A percentile compares a stretch with the other conserved stretches of the same genome.
phyloP scores from a whole-genome alignment of 106 monocot genomes.

The Dendrobium chrysotoxum region DNA sequence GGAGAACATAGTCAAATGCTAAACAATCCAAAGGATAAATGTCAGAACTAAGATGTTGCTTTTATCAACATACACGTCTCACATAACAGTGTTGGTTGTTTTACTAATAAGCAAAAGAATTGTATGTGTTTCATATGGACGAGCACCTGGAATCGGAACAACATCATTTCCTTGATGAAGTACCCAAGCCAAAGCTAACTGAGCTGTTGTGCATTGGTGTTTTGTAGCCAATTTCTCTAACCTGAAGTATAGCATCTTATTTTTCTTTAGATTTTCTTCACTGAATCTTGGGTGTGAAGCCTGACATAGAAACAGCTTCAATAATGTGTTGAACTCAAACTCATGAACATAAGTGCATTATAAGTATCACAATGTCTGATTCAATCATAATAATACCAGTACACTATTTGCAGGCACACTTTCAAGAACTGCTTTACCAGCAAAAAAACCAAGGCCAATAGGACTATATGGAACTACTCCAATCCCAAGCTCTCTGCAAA shows the following conservation, averaged over 20 bases:
- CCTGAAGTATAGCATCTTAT: conserved; percentile 45
- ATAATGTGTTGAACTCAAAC: background rate
- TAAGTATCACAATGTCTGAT: background rate
- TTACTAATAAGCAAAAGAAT: too few species aligned
- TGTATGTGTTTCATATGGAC: background rate
- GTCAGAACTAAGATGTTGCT: too few species aligned
- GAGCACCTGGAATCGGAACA: conserved; percentile 68
- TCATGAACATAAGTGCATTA: background rate
- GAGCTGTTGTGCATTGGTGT: conserved; percentile 49
- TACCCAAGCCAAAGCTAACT: conserved; percentile 80
- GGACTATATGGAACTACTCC: conserved; percentile 50
- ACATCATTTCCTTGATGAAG: conserved; percentile 67
- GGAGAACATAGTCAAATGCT: too few species aligned
- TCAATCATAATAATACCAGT: conserved; percentile 20
- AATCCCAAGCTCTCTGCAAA: conserved; percentile 41
- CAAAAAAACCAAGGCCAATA: conserved; percentile 47
- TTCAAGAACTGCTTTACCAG: conserved; percentile 31
- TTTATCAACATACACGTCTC: too few species aligned
- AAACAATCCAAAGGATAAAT: too few species aligned
- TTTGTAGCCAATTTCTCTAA: conserved; percentile 45
- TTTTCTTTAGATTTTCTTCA: conserved; percentile 38
- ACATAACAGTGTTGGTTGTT: too few species aligned
- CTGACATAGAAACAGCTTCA: conserved; percentile 19
- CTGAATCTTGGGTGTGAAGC: conserved; percentile 27
- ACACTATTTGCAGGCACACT: conserved; percentile 7